Evolutionary conservation across 1,139 yeast species (phyloP).

Genomic region (Debaryomycetaceae sp.): DNA sequence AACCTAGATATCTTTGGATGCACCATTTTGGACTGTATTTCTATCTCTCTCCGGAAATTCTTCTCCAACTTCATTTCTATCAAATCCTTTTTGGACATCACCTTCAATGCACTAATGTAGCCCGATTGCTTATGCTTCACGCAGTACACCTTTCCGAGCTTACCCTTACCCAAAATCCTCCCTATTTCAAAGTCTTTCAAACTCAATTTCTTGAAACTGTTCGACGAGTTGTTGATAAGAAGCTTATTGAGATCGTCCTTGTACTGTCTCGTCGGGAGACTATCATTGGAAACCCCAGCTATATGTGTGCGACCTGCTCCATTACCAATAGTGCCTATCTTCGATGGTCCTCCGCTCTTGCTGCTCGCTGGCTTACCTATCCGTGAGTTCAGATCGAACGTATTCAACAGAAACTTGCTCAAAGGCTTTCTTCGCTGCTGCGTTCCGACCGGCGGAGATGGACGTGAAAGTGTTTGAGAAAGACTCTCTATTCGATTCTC

Average conservation of each 20-base stretch:
- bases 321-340: background rate
- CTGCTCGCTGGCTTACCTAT: constrained; percentile 1
- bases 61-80: constrained; percentile 75
- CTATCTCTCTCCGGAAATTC: constrained; percentile 87
- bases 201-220: constrained; percentile 10
- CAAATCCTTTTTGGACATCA: constrained; percentile 80
- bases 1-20: constrained; percentile 80
- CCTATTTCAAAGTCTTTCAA: constrained; percentile 83
- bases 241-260: constrained; percentile 1
- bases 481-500: constrained; percentile 10
- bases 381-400: constrained; percentile 10
- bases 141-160: constrained; percentile 89
- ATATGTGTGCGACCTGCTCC: background rate
- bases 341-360: background rate
- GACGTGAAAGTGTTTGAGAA: constrained; percentile 7
- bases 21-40: constrained; percentile 73
- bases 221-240: constrained; percentile 2
- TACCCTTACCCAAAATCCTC: constrained; percentile 85
- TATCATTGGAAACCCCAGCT: background rate
- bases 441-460: constrained; percentile 2
- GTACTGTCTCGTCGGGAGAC: constrained; percentile 2
- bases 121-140: constrained; percentile 76
- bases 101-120: constrained; percentile 84
- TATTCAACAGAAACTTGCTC: constrained; percentile 15
- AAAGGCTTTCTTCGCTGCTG: constrained; percentile 13